Evolutionary conservation across 768 basidiomycete genomes (phyloP).

Genomic region (Suillus subalutaceus): DNA sequence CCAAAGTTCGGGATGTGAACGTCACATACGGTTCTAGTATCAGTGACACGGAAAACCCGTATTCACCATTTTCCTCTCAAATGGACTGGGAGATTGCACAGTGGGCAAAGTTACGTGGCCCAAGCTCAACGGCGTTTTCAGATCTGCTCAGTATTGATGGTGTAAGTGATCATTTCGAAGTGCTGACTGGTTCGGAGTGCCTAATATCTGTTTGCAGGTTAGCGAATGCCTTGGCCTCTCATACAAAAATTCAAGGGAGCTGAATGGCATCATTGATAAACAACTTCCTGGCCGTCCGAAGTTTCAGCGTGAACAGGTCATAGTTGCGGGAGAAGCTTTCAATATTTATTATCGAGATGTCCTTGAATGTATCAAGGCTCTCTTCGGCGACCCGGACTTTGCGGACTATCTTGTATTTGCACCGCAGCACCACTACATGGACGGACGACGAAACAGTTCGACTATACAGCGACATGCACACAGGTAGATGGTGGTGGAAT

Average conservation of each 20-base stretch:
- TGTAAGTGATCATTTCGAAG: conserved; percentile 26
- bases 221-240: conserved; percentile 33
- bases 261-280: conserved; percentile 39
- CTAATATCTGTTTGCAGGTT: conserved; percentile 16
- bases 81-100: conserved; percentile 44
- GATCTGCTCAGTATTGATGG: conserved; percentile 43
- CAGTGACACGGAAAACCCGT: not conserved
- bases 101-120: conserved; percentile 43
- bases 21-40: too few species aligned
- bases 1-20: too few species aligned
- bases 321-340: conserved; percentile 31
- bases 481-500: conserved; percentile 55
- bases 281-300: conserved; percentile 24
- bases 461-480: conserved; percentile 47
- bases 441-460: conserved; percentile 25
- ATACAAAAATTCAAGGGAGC: conserved; percentile 31
- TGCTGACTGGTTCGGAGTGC: not conserved
- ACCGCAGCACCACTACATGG: conserved; percentile 42
- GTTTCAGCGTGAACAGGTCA: conserved; percentile 26
- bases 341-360: conserved; percentile 40
- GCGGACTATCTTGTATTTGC: conserved; percentile 29
- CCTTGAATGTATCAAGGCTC: conserved; percentile 37
- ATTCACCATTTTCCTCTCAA: conserved; percentile 37
- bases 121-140: conserved; percentile 39
- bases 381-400: conserved; percentile 40